Evolutionary conservation across 1,139 yeast species (phyloP), one percentile per base, ranked within the genome.

Genomic region (Candida sojae): DNA sequence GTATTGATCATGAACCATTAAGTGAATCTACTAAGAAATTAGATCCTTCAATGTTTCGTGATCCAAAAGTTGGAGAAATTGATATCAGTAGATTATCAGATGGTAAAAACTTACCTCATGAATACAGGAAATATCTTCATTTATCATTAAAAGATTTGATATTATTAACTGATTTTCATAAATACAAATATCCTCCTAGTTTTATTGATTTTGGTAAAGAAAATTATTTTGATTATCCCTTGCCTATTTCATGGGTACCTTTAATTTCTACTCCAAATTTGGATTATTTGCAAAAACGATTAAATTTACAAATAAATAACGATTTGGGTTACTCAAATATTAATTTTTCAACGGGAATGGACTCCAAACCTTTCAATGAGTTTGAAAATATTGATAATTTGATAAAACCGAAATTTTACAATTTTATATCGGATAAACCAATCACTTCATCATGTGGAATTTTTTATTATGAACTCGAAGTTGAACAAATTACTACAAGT

Each of bases 191-290:
- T 25, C 62, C 66, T 1, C 62, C 69, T 3, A 66, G 74, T 42
- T 66, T 65, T 47, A 47, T 70, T 13, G 57, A 57, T 42, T 56
- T 67, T 21, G 67, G 63, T 13, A 61, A 60, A 26, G 60, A 57
- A 6, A 49, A 54, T 4, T 55, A 54, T 39, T 71, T 70, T 42
- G 58, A 65, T 21, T 70, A 71, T 48, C 63, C 70, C 0, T 61
- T 75, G 23, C 80, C 80, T 0, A 57, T 69, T 39, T 62, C 71
- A 6, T 75, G 80, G 80, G 57, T 66, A 1, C 76, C 79, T 1
- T 55, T 75, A 17, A 61, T 70, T 6, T 63, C 70, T 2, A 60
- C 55, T 25, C 56, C 59, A 25, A 57, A 63, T 47, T 56, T 66
- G 37, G 53, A 53, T 21, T 57, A 57, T 33, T 56, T 70, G 42